Conservation (phyloP, 2,329 filamentous ascomycete genomes). For the Diaporthe vexans region DNA sequence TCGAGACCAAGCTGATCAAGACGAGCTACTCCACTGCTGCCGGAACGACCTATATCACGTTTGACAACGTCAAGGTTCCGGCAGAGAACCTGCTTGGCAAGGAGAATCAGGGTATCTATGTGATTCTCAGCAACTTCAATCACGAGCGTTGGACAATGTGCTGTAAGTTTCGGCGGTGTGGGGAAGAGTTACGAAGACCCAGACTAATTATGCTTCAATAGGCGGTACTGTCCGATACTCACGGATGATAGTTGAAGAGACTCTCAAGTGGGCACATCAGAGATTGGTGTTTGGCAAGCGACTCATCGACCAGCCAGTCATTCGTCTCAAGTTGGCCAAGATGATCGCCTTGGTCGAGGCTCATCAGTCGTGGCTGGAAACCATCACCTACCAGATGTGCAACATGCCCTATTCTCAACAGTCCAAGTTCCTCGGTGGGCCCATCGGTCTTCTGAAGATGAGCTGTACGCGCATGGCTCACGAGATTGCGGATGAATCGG, state of each 20-base stretch:
- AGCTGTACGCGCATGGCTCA: constrained; percentile 82
- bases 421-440: constrained; percentile 80
- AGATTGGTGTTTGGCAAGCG: constrained; percentile 87
- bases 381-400: constrained; percentile 89
- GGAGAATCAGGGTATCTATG: constrained; percentile 88
- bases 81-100: constrained; percentile 82
- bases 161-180: constrained; percentile 58
- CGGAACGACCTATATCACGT: constrained; percentile 84
- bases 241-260: constrained; percentile 83
- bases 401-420: constrained; percentile 86
- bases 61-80: constrained; percentile 89
- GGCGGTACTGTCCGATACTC: constrained; percentile 73
- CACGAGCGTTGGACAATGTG: constrained; percentile 86
- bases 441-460: constrained; percentile 87
- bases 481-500: constrained; percentile 85
- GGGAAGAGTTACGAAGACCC: too few species aligned
- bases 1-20: constrained; percentile 84
- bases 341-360: constrained; percentile 88
- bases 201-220: constrained; percentile 45
- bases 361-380: constrained; percentile 89
- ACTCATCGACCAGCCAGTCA: constrained; percentile 85
- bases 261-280: constrained; percentile 90
- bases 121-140: constrained; percentile 91
- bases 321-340: constrained; percentile 87
- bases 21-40: constrained; percentile 85